A percentile compares a stretch with the other conserved stretches of the same genome.
Evolutionary conservation across 2,329 filamentous ascomycete species (phyloP).

Genomic region (Aspergillus sp.): DNA sequence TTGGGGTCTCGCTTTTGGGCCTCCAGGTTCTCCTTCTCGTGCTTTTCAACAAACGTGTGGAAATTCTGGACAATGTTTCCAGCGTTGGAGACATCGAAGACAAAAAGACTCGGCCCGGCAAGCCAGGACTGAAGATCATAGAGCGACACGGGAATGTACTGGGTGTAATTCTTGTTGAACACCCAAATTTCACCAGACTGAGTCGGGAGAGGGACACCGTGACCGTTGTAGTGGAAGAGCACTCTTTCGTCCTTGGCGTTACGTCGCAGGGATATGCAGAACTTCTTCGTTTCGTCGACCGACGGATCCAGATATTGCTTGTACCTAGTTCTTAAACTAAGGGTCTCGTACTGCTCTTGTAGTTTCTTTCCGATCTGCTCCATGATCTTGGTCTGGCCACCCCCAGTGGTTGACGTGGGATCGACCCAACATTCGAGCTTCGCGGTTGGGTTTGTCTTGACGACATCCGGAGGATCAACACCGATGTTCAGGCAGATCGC

Average conservation of each 20-base stretch:
- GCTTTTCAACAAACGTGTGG: conserved; percentile 89
- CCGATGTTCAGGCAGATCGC: conserved; percentile 96
- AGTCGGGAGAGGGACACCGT: conserved; percentile 94
- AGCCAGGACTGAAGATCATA: conserved; percentile 96
- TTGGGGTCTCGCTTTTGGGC: conserved; percentile 72
- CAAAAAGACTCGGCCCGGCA: conserved; percentile 90
- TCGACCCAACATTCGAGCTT: conserved; percentile 98
- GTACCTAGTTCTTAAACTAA: conserved; percentile 93
- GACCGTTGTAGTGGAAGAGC: conserved; percentile 97
- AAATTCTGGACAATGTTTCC: conserved; percentile 96
- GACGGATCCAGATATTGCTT: conserved; percentile 97
- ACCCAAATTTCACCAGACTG: conserved; percentile 98
- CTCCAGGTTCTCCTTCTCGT: conserved; percentile 84
- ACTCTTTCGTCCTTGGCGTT: conserved; percentile 96
- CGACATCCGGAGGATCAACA: conserved; percentile 93
- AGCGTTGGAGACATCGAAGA: conserved; percentile 96
- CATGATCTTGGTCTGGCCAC: conserved; percentile 74
- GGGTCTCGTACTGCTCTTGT: conserved; percentile 93
- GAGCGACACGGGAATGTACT: conserved; percentile 95
- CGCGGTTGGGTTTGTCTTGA: conserved; percentile 90
- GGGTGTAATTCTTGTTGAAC: conserved; percentile 97
- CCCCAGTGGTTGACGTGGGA: conserved; percentile 73
- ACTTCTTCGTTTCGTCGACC: conserved; percentile 95
- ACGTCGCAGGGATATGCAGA: conserved; percentile 81
- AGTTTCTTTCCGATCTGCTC: conserved; percentile 94